Percentiles rank a stretch among this genome's conserved stretches.
Conservation (phyloP, 2,329 filamentous ascomycete species). For the Colletotrichum incanum region DNA sequence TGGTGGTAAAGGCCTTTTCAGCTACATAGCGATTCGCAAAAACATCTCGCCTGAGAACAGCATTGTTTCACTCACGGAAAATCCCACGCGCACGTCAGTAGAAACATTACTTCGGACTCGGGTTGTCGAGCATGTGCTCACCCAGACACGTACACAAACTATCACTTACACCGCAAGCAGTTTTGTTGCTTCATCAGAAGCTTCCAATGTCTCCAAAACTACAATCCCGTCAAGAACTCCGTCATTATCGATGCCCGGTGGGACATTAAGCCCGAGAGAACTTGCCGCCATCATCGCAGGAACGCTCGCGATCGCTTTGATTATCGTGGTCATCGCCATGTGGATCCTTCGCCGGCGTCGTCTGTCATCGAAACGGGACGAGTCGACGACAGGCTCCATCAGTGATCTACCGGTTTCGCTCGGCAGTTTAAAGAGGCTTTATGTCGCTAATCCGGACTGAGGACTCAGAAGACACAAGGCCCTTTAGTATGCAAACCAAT, state of each 20-base stretch:
- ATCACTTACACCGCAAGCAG: neutral
- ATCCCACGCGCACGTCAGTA: neutral
- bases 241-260: neutral
- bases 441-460: neutral
- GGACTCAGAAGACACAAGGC: neutral
- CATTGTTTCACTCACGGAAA: neutral
- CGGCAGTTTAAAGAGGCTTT: neutral
- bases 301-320: neutral
- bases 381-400: neutral
- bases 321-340: neutral
- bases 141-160: slow-evolving; percentile 1
- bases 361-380: neutral
- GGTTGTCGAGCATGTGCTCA: neutral
- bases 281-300: neutral
- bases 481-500: neutral
- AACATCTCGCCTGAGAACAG: neutral
- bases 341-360: neutral
- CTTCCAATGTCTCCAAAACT: neutral
- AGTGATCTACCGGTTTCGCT: neutral
- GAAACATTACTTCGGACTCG: neutral
- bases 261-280: neutral
- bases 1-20: neutral
- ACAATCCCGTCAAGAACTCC: neutral
- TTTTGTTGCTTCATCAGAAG: neutral
- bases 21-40: neutral